Evolutionary conservation across 179 eudicot genomes (phyloP).

Genomic region (Spergularia azorica): DNA sequence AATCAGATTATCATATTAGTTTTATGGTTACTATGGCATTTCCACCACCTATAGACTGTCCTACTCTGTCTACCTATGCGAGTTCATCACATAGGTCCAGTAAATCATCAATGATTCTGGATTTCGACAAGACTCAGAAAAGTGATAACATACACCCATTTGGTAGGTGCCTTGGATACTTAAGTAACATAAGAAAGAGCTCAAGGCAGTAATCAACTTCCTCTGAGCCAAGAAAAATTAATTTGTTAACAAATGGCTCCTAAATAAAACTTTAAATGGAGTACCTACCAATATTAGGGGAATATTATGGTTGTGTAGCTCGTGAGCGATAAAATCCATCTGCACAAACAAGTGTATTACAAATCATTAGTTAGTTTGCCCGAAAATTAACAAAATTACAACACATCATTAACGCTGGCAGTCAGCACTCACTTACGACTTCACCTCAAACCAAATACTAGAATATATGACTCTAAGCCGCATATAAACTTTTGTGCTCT

Average conservation of each 20-base stretch:
- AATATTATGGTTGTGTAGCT: slow-evolving; percentile 47
- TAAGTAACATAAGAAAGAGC: neutral
- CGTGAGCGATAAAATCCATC: slow-evolving; percentile 67
- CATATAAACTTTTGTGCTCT: too few species aligned
- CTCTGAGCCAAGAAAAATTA: neutral
- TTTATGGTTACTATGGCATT: too few species aligned
- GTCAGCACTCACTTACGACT: neutral
- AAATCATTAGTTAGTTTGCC: slow-evolving; percentile 15
- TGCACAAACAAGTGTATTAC: slow-evolving; percentile 33
- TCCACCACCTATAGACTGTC: too few species aligned
- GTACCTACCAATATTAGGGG: slow-evolving; percentile 72
- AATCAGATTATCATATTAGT: too few species aligned
- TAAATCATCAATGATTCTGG: too few species aligned
- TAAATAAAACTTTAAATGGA: slow-evolving; percentile 1
- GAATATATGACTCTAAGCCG: too few species aligned
- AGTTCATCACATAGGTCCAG: too few species aligned
- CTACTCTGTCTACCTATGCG: too few species aligned
- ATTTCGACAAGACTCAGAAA: too few species aligned
- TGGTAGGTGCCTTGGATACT: neutral
- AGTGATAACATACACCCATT: neutral
- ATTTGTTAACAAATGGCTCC: neutral
- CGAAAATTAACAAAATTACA: neutral
- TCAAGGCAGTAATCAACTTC: neutral
- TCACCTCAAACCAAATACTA: neutral
- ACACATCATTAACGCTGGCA: neutral